Evolutionary conservation across 208 protist genomes (phyloP).

Genomic region (Trypanosoma caninum): DNA sequence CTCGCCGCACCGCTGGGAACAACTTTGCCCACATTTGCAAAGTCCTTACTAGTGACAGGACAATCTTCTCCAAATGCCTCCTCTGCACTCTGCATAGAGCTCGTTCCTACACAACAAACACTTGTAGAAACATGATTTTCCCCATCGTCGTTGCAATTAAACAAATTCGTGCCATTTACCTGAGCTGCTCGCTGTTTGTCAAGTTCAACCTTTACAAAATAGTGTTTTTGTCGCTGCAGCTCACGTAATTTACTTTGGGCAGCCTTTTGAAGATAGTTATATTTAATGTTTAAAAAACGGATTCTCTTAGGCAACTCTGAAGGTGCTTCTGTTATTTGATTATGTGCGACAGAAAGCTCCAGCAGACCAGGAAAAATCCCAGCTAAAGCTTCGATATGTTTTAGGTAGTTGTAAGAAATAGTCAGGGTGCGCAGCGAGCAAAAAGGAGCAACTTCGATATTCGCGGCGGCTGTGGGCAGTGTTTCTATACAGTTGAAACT

Average conservation of each 20-base stretch:
- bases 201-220: slow-evolving; percentile 1
- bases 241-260: not conserved
- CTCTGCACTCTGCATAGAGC: too few relatives aligned
- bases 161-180: not conserved
- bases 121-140: not conserved
- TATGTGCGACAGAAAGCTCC: slow-evolving; percentile 35
- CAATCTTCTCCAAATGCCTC: too few relatives aligned
- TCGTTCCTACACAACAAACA: too few relatives aligned
- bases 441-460: slow-evolving; percentile 5
- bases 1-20: too few relatives aligned
- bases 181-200: slow-evolving; percentile 1
- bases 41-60: too few relatives aligned
- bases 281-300: not conserved
- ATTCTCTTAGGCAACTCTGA: slow-evolving; percentile 9
- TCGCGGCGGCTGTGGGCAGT: slow-evolving; percentile 28
- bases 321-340: slow-evolving; percentile 15
- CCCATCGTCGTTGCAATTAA: not conserved
- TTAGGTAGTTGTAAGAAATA: slow-evolving; percentile 42
- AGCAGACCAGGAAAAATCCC: slow-evolving; percentile 34
- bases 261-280: slow-evolving; percentile 11
- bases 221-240: not conserved
- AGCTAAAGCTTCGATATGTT: slow-evolving; percentile 16
- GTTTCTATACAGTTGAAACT: slow-evolving; percentile 43
- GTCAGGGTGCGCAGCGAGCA: slow-evolving; percentile 40
- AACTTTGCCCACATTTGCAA: too few relatives aligned